These are phyloP conservation scores for Diutina ranongensis DNA, from an alignment of 1,139 yeast species.

Conservation along the genomic window DNA sequence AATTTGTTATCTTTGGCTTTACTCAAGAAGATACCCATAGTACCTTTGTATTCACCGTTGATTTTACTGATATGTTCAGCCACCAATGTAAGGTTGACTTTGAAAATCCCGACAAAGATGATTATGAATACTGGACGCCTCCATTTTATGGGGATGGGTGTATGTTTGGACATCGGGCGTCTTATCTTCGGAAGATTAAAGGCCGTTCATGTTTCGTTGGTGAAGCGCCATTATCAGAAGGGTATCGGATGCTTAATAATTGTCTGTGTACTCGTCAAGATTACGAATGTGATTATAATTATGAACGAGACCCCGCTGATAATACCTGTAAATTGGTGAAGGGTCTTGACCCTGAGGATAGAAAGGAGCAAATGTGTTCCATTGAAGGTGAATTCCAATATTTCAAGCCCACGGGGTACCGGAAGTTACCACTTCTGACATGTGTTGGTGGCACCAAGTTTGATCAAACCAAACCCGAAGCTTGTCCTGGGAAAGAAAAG, in stretches of 20 bases:
- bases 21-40: conserved; percentile 10
- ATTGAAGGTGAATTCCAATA: conserved; percentile 49
- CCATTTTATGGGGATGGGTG: conserved; percentile 61
- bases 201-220: conserved; percentile 69
- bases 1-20: conserved; percentile 45
- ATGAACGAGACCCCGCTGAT: conserved; percentile 45
- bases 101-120: conserved; percentile 46
- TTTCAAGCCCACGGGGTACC: conserved; percentile 72
- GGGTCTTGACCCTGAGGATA: conserved; percentile 61
- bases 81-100: conserved; percentile 65
- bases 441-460: conserved; percentile 62
- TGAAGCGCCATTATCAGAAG: conserved; percentile 54
- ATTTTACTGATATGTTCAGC: conserved; percentile 52
- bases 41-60: conserved; percentile 40
- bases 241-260: conserved; percentile 46
- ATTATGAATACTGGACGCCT: conserved; percentile 80
- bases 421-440: conserved; percentile 62
- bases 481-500: conserved; percentile 81
- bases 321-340: conserved; percentile 78
- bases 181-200: conserved; percentile 60
- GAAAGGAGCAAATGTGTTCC: conserved; percentile 47
- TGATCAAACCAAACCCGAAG: conserved; percentile 53
- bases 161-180: conserved; percentile 80
- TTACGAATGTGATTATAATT: conserved; percentile 91
- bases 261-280: conserved; percentile 84